These are phyloP conservation scores for Dictyostelium citrinum DNA, from an alignment of 78 protist species.

Conservation along the genomic window DNA sequence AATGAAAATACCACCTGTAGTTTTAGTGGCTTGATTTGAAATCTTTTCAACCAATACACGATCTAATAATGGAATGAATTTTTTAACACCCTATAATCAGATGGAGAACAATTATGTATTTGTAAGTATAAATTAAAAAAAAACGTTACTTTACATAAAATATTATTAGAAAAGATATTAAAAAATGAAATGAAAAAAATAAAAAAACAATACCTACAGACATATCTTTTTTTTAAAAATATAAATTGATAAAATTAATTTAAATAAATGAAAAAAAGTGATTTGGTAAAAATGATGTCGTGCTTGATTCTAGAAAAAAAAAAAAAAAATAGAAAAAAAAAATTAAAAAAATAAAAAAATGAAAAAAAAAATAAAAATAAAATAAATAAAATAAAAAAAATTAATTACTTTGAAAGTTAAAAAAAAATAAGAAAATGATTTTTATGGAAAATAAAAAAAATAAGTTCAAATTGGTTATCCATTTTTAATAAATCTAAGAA, in stretches of 20 bases:
- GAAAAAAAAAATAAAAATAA: background rate
- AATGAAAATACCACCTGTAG: conserved; percentile 53
- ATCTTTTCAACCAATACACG: conserved; percentile 38
- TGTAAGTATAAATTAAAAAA: background rate
- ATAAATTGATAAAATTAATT: background rate
- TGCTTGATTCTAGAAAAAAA: background rate
- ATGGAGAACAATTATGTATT: too few species aligned
- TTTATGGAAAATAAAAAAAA: too few species aligned
- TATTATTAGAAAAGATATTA: too few species aligned
- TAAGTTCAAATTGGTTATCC: too few species aligned
- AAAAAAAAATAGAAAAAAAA: background rate
- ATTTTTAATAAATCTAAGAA: too few species aligned
- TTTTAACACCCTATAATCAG: conserved; percentile 11
- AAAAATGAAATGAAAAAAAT: too few species aligned
- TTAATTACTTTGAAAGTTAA: too few species aligned
- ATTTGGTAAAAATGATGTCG: background rate
- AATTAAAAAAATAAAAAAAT: background rate
- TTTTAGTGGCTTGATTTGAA: background rate
- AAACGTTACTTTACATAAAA: background rate
- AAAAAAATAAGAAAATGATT: too few species aligned
- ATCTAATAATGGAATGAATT: conserved; percentile 66
- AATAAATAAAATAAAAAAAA: too few species aligned
- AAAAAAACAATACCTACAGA: background rate
- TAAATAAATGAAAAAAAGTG: background rate
- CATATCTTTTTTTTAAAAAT: background rate